A percentile compares a stretch with the other conserved stretches of the same genome.
Conservation (phyloP, 345 rosid genomes). For the Salix dunnii region DNA sequence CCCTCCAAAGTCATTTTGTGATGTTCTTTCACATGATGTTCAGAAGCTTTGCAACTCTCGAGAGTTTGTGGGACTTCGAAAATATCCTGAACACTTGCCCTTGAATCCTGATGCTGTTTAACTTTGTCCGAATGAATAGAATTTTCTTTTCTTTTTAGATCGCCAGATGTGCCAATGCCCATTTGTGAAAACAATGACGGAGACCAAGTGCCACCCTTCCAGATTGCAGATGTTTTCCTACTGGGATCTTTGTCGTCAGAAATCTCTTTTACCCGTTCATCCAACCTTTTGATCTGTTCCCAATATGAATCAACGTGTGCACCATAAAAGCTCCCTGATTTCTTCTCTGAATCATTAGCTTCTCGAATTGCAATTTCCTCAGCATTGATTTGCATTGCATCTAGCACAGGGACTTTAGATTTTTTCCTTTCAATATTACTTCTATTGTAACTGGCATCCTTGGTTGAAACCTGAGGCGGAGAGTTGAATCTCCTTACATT, state of each 20-base stretch:
- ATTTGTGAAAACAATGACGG: constrained; percentile 36
- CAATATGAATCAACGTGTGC: constrained; percentile 45
- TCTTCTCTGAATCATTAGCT: constrained; percentile 34
- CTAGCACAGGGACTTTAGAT: constrained; percentile 7
- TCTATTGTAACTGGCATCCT: constrained; percentile 27
- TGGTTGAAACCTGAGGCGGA: constrained; percentile 23
- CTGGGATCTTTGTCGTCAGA: constrained; percentile 34
- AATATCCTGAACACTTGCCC: constrained; percentile 46
- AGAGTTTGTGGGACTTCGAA: constrained; percentile 55
- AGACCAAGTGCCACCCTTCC: constrained; percentile 37
- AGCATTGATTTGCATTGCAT: constrained; percentile 3
- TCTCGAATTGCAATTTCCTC: constrained; percentile 31
- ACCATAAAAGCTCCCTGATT: constrained; percentile 1
- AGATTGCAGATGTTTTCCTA: constrained; percentile 23
- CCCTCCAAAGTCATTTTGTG: constrained; percentile 22
- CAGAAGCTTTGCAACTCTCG: constrained; percentile 16
- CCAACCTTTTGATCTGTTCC: constrained; percentile 60
- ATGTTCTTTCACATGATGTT: constrained; percentile 8
- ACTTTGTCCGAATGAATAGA: constrained; percentile 27
- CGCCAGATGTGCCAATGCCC: constrained; percentile 22
- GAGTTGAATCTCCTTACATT: constrained; percentile 38
- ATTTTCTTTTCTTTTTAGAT: constrained; percentile 26
- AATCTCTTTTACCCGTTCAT: constrained; percentile 38
- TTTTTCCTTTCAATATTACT: constrained; percentile 16
- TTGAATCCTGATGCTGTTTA: constrained; percentile 19